Conservation (phyloP, 2,329 filamentous ascomycete genomes). For the Paracamarosporium sp. region DNA sequence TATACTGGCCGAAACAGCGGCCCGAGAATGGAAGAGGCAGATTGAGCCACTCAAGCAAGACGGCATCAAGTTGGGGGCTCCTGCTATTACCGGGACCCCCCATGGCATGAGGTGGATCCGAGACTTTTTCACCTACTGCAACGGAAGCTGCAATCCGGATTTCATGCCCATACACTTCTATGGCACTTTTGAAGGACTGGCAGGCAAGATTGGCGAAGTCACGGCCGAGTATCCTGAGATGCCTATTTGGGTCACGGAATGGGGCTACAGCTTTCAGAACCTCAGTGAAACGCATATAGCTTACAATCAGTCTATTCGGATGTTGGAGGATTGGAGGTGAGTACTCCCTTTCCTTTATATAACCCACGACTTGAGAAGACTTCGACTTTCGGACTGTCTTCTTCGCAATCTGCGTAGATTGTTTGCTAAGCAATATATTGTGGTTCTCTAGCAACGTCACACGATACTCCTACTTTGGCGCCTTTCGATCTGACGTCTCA, state of each 20-base stretch:
- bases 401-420: too few relatives aligned
- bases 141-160: conserved; percentile 54
- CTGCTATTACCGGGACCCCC: conserved; percentile 69
- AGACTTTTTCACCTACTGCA: conserved; percentile 68
- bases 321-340: conserved; percentile 68
- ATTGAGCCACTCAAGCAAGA: conserved; percentile 70
- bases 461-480: conserved; percentile 77
- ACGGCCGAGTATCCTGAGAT: conserved; percentile 56
- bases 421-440: too few relatives aligned
- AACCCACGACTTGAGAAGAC: neutral
- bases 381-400: neutral
- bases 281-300: conserved; percentile 67
- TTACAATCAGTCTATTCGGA: conserved; percentile 71
- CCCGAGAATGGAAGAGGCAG: conserved; percentile 72
- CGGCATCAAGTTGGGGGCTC: conserved; percentile 73
- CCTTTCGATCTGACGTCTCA: conserved; percentile 72
- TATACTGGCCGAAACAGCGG: conserved; percentile 66
- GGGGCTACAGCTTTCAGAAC: conserved; percentile 65
- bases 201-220: conserved; percentile 69
- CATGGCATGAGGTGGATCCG: conserved; percentile 71
- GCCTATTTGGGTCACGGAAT: conserved; percentile 82
- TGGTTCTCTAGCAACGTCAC: conserved; percentile 60
- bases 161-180: conserved; percentile 63
- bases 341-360: conserved; percentile 25
- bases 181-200: conserved; percentile 72